Evolutionary conservation across 2,329 filamentous ascomycete species (phyloP), one percentile per base, ranked within the genome.

Genomic region (Arthrobotrys megalospora): DNA sequence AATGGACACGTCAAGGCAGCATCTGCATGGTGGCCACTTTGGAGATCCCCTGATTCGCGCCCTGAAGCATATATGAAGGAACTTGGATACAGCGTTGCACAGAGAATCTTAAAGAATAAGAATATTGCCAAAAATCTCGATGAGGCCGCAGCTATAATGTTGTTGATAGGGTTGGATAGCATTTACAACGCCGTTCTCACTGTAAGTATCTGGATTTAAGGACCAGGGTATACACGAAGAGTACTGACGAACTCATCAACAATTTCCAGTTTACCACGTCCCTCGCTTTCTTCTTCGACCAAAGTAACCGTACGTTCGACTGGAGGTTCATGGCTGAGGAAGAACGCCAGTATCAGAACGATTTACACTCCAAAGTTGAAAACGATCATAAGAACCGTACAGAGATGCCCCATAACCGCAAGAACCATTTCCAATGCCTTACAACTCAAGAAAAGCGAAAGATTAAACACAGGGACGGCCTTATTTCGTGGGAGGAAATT

Each of bases 251-350:
- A 55, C n/a, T 34, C 11, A 10, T 16, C 12, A 45, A 45, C 45
- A 1, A 8, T 38, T 38, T 38, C 16, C 19, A 77, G 73, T 77
- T 77, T 62, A 55, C 73, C 3, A 70, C 66, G 2, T 77, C 73
- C n/a, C 66, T 77, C 12, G 73, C 73, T 1, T 77, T 77, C n/a
- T 71, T 77, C 50, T 77, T 77, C 16, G 73, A 77, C 2, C 73
- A 77, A 64, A 77, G 66, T 19, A 77, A 77, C 24, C 60, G 66
- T 11, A 77, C 66, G 7, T 77, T 77, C 21, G 73, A 77, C 11
- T 77, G 73, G 73, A 48, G 73, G 12, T 77, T 71, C 32, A 70
- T 77, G 66, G 50, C 73, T 3, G 73, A 77, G 12, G 58, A 71
- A 28, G 65, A 77, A 28, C 24, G 66, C n/a, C 19, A 63, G 10